A percentile compares a stretch with the other conserved stretches of the same genome.
These are phyloP conservation scores for Tetrahymena elliotti DNA, from an alignment of 73 alveolate genomes.

Conservation along the genomic window DNA sequence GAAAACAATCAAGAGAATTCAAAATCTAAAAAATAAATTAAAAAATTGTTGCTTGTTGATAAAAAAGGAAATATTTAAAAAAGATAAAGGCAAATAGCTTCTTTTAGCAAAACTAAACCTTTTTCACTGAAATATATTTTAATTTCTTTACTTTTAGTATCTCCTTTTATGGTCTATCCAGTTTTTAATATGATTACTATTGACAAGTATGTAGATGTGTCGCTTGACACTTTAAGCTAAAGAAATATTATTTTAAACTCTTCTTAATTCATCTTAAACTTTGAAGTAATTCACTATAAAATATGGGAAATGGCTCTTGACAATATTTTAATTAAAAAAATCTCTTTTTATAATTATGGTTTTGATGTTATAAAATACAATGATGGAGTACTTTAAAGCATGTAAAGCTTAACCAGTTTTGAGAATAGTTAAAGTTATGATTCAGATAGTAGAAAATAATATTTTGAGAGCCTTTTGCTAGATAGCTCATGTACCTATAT, in stretches of 20 bases:
- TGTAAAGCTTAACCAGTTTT: neutral
- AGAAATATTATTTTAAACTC: neutral
- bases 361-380: no score
- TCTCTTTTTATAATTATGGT: neutral
- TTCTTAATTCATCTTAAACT: neutral
- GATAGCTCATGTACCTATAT: neutral
- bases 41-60: no score
- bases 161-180: neutral
- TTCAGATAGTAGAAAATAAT: neutral
- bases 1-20: neutral
- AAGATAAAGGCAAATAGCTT: neutral
- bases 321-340: no score
- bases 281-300: neutral
- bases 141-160: neutral
- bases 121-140: no score
- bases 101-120: neutral
- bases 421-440: neutral
- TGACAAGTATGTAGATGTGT: neutral
- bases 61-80: neutral
- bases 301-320: neutral
- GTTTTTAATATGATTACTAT: neutral
- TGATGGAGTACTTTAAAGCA: neutral
- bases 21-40: no score
- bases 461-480: neutral
- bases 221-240: neutral